Percentiles rank a stretch among this genome's conserved stretches.
Conservation (phyloP, 1,284 basidiomycete genomes). For the Athelia sp. region DNA sequence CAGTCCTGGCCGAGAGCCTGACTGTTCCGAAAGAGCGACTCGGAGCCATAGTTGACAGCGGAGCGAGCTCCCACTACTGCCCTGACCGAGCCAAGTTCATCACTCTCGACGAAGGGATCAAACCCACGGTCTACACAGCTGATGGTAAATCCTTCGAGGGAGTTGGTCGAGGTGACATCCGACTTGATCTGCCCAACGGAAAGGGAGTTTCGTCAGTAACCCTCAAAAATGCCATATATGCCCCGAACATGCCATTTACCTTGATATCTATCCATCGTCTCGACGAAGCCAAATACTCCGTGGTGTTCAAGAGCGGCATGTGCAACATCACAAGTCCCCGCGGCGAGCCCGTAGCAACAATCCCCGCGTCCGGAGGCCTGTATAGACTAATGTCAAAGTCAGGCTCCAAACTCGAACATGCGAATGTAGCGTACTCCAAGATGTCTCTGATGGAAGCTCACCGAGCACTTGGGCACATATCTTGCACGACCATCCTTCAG, state of each 20-base stretch:
- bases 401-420: not conserved
- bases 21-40: too few relatives aligned
- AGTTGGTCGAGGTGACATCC: conserved; percentile 13
- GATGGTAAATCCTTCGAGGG: conserved; percentile 3
- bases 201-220: conserved; percentile 4
- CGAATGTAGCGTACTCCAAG: conserved; percentile 3
- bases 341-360: not conserved
- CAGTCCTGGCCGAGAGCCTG: too few relatives aligned
- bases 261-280: conserved; percentile 19
- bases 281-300: conserved; percentile 14
- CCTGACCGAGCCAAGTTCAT: not conserved
- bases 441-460: conserved; percentile 29
- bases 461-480: conserved; percentile 28
- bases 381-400: not conserved
- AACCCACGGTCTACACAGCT: not conserved
- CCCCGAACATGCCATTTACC: conserved; percentile 16
- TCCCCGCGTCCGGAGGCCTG: not conserved
- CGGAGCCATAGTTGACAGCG: not conserved
- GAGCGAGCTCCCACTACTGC: not conserved
- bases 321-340: conserved; percentile 2
- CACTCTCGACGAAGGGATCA: not conserved
- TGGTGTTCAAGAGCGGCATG: conserved; percentile 10
- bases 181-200: conserved; percentile 16
- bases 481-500: conserved; percentile 15
- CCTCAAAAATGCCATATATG: conserved; percentile 18